Percentiles rank a stretch among this genome's conserved stretches.
phyloP scores from a whole-genome alignment of 495 filamentous ascomycete genomes.

The Penicillium bovifimosum region DNA sequence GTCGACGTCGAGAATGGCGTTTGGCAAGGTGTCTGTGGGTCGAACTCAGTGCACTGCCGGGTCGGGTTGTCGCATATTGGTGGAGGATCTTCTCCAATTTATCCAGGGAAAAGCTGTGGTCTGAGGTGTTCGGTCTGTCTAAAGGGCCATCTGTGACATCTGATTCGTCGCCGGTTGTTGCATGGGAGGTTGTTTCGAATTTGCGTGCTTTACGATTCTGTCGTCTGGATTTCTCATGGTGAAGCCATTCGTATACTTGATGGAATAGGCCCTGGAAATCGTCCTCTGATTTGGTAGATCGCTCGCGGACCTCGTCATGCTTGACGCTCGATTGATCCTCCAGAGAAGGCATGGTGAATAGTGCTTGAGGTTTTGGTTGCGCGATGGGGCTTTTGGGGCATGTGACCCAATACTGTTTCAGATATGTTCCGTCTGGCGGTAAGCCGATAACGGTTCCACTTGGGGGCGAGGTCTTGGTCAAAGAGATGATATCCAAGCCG shows the following conservation, averaged over 20 bases:
- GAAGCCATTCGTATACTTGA: slow-evolving; percentile 75
- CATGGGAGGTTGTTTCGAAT: slow-evolving; percentile 23
- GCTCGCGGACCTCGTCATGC: slow-evolving; percentile 28
- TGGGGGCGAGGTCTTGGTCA: slow-evolving; percentile 22
- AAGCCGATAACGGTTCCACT: slow-evolving; percentile 20
- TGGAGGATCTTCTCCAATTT: slow-evolving; percentile 62
- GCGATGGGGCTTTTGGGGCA: slow-evolving; percentile 22
- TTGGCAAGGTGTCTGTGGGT: slow-evolving; percentile 35
- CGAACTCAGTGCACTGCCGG: slow-evolving; percentile 21
- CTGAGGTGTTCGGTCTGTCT: slow-evolving; percentile 39
- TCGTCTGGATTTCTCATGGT: slow-evolving; percentile 65
- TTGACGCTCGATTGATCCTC: slow-evolving; percentile 26
- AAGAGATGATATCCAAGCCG: slow-evolving; percentile 23
- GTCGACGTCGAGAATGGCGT: slow-evolving; percentile 25
- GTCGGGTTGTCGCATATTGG: slow-evolving; percentile 42
- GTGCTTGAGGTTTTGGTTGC: slow-evolving; percentile 15
- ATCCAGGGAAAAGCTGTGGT: slow-evolving; percentile 59
- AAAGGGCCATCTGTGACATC: slow-evolving; percentile 23
- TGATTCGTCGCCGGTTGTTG: slow-evolving; percentile 21
- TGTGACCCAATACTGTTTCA: slow-evolving; percentile 25
- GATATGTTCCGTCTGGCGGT: slow-evolving; percentile 19
- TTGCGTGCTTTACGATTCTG: slow-evolving; percentile 40
- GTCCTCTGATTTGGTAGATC: slow-evolving; percentile 26
- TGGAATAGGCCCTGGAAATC: slow-evolving; percentile 49
- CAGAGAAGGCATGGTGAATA: slow-evolving; percentile 25